Evolutionary conservation across 208 protist species (phyloP), one percentile per base, ranked within the genome.

Genomic region (Porcisia deanei): DNA sequence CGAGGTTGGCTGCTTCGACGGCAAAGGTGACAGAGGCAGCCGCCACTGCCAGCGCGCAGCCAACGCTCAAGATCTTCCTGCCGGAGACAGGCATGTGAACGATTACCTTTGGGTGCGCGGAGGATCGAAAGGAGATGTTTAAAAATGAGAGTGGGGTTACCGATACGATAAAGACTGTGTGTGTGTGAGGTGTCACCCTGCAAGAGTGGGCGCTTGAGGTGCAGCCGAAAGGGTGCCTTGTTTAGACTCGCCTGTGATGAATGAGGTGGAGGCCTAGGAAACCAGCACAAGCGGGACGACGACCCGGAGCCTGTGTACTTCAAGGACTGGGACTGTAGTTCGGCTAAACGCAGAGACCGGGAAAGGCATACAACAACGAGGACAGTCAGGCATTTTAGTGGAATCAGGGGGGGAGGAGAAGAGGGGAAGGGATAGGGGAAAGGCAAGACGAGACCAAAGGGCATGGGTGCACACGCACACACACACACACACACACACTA

Each of bases 11-110:
- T 8, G 75, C 45, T 25, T 68, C 73, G 8, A 78, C 71, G 55
- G 59, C 78, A 39, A 73, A 54, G n/a, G 60, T 70, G 22, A 79
- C 58, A 16, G 58, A 41, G 6, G 60, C 75, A 8, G 49, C 63
- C 12, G 73, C 73, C 10, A 45, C 69, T 1, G 63, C 68, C 57
- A 85, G 57, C 52, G 71, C 0, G 73, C 73, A 75, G 58, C 58
- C 73, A 14, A 69, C 67, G 43, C 78, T 45, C 54, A 65, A 0
- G n/a, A 75, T 39, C 75, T 76, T 83, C 12, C 47, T 53, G 16
- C 47, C 45, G 30, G 71, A 73, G n/a, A 78, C 37, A 9, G 57
- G 30, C 73, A 77, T 79, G 3, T 12, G 10, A 39, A 61, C n/a
- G 6, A 34, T 22, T 25, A 74, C 41, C 41, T 52, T 43, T 14